Conservation (phyloP, 1,139 yeast genomes). For the Saccharomycopsis hybrid region DNA sequence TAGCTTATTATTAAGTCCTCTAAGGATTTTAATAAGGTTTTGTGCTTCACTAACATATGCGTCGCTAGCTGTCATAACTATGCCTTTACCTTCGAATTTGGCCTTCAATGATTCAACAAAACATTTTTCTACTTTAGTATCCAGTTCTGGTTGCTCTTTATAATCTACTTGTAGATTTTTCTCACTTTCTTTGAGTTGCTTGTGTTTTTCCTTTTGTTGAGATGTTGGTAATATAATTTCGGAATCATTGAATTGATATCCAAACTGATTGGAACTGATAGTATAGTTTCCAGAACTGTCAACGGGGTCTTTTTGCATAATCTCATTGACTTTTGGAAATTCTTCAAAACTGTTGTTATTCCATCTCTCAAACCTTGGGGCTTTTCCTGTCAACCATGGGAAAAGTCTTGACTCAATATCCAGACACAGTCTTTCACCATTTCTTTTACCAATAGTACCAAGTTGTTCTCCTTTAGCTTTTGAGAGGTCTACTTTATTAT, state of each 20-base stretch:
- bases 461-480: constrained; percentile 29
- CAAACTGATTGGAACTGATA: constrained; percentile 1
- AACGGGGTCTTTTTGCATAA: too few relatives aligned
- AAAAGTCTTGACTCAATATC: background rate
- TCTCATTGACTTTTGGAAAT: too few relatives aligned
- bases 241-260: constrained; percentile 6
- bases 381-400: too few relatives aligned
- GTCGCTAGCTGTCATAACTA: constrained; percentile 45
- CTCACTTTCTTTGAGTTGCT: background rate
- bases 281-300: constrained; percentile 2
- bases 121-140: constrained; percentile 25
- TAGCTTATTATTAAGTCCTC: constrained; percentile 39
- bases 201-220: constrained; percentile 1
- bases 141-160: constrained; percentile 1
- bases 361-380: too few relatives aligned
- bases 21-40: constrained; percentile 38
- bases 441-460: background rate
- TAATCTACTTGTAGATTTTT: constrained; percentile 8
- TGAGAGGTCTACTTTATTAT: constrained; percentile 28
- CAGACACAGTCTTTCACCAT: too few relatives aligned
- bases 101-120: constrained; percentile 36
- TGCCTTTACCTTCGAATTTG: constrained; percentile 36
- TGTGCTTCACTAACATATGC: constrained; percentile 39
- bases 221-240: constrained; percentile 1
- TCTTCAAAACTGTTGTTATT: background rate